A percentile compares a stretch with the other conserved stretches of the same genome.
phyloP scores from a whole-genome alignment of 352 stramenopile genomes.

The Globisporangium okanoganense region DNA sequence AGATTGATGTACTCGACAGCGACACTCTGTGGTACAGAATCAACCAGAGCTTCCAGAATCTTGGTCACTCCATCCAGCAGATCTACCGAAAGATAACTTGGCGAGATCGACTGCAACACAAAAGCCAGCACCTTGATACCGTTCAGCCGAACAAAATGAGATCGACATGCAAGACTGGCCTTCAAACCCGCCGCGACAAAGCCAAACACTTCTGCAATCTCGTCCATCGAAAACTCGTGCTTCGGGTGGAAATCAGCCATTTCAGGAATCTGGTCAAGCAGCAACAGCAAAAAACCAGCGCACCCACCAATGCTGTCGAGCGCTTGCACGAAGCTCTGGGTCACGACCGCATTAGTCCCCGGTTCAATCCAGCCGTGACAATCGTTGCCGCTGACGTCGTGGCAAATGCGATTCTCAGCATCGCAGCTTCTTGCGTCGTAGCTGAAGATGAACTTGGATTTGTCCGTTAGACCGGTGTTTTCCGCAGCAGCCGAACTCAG shows the following conservation, averaged over 20 bases:
- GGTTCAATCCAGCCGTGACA: slow-evolving; percentile 67
- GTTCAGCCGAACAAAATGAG: slow-evolving; percentile 65
- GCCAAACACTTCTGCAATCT: slow-evolving; percentile 57
- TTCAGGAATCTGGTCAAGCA: slow-evolving; percentile 76
- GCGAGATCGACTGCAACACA: slow-evolving; percentile 69
- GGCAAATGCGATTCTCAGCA: slow-evolving; percentile 43
- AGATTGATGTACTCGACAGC: slow-evolving; percentile 48
- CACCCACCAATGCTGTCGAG: slow-evolving; percentile 69
- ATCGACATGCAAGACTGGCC: slow-evolving; percentile 56
- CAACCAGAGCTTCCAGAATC: slow-evolving; percentile 58
- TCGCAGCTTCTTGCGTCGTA: slow-evolving; percentile 77
- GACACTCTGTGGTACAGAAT: slow-evolving; percentile 28
- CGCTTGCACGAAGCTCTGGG: slow-evolving; percentile 56
- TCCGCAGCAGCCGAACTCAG: slow-evolving; percentile 54
- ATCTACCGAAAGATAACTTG: slow-evolving; percentile 57
- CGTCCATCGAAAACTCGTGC: slow-evolving; percentile 57
- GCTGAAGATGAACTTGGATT: slow-evolving; percentile 78
- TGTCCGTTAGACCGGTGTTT: slow-evolving; percentile 57
- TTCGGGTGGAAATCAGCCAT: slow-evolving; percentile 76
- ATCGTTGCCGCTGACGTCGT: slow-evolving; percentile 75
- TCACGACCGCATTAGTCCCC: slow-evolving; percentile 60
- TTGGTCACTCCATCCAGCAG: slow-evolving; percentile 58
- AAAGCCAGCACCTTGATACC: slow-evolving; percentile 76
- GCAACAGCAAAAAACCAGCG: slow-evolving; percentile 61
- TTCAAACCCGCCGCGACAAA: slow-evolving; percentile 60